Evolutionary conservation across 2,329 filamentous ascomycete species (phyloP).

Genomic region (Orbilia brochopaga): DNA sequence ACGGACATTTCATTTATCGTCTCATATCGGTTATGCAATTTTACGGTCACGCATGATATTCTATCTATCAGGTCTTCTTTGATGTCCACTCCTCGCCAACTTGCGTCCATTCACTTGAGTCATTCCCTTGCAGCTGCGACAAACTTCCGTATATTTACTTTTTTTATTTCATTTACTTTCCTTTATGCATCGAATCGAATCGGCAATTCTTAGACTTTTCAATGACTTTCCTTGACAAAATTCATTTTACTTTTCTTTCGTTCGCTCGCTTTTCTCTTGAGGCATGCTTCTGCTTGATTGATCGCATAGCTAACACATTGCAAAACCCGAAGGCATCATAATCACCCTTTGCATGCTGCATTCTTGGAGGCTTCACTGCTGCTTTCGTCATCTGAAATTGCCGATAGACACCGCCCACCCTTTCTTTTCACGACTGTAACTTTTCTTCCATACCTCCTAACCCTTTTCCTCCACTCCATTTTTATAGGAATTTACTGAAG

Average conservation of each 20-base stretch:
- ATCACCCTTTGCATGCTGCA: constrained; percentile 24
- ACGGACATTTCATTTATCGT: constrained; percentile 40
- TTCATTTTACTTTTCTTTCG: constrained; percentile 7
- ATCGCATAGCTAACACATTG: constrained; percentile 21
- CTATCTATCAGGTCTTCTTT: constrained; percentile 30
- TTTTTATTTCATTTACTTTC: constrained; percentile 30
- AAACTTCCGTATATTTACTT: constrained; percentile 23
- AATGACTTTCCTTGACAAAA: constrained; percentile 49
- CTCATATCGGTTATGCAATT: constrained; percentile 49
- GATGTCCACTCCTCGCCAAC: constrained; percentile 33
- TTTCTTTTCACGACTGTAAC: constrained; percentile 19
- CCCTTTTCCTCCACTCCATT: constrained; percentile 30
- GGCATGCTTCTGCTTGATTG: constrained; percentile 25
- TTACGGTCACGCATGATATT: constrained; percentile 49
- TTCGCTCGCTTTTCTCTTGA: constrained; percentile 30
- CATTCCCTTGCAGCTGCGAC: constrained; percentile 34
- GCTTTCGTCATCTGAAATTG: constrained; percentile 26
- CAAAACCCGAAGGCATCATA: constrained; percentile 28
- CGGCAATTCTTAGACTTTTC: constrained; percentile 35
- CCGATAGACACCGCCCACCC: constrained; percentile 22
- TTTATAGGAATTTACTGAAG: constrained; percentile 23
- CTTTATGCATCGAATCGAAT: constrained; percentile 49
- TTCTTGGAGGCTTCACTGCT: constrained; percentile 34
- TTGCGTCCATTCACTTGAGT: not conserved
- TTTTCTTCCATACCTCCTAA: constrained; percentile 18